Conservation (phyloP, 805 yeast genomes). For the Sungouiozyma ichnusensis region DNA sequence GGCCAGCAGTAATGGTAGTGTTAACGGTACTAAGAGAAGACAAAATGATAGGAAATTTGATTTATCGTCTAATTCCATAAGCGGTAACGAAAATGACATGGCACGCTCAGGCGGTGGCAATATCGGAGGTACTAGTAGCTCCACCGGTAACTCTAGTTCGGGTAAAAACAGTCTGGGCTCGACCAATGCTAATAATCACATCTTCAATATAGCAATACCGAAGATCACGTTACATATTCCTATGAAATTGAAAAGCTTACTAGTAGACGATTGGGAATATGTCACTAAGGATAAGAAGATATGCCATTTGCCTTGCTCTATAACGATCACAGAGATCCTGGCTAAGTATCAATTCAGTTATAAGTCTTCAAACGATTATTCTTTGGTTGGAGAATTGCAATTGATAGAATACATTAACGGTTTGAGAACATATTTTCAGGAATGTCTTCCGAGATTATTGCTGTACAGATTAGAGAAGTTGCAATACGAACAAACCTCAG, state of each 20-base stretch:
- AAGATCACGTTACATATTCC: constrained; percentile 51
- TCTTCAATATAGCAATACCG: constrained; percentile 4
- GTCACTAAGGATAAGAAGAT: constrained; percentile 72
- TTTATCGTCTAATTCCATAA: neutral
- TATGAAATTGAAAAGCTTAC: constrained; percentile 50
- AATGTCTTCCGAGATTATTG: constrained; percentile 35
- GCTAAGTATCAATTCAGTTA: constrained; percentile 7
- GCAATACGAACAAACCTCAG: constrained; percentile 18
- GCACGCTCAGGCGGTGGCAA: neutral
- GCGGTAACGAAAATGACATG: neutral
- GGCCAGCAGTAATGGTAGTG: neutral
- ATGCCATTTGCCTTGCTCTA: constrained; percentile 49
- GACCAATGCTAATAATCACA: neutral
- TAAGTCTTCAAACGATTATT: constrained; percentile 13
- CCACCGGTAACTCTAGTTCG: neutral
- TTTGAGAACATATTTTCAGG: constrained; percentile 61
- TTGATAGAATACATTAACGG: constrained; percentile 64
- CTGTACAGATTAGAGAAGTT: constrained; percentile 24
- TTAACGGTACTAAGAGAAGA: neutral
- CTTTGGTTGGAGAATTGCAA: constrained; percentile 33
- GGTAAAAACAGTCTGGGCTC: neutral
- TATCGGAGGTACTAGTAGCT: neutral
- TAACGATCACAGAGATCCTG: constrained; percentile 44
- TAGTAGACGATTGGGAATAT: constrained; percentile 91
- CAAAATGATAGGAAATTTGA: neutral